Evolutionary conservation across 495 filamentous ascomycete species (phyloP).

Genomic region (Chlorociboria aeruginascens): DNA sequence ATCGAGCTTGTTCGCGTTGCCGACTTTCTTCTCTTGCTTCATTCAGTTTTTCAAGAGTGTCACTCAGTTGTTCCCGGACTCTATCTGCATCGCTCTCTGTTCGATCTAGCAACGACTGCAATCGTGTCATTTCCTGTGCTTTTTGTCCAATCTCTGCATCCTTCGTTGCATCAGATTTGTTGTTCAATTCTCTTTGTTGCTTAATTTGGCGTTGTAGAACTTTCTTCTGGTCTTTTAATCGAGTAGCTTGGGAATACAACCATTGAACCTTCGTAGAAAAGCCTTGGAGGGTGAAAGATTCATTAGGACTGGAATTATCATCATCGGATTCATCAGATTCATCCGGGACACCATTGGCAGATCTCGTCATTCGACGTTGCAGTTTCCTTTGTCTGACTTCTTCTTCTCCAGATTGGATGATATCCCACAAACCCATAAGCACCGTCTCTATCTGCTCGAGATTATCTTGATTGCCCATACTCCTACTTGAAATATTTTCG

Average conservation of each 20-base stretch:
- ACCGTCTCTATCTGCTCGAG: conserved; percentile 44
- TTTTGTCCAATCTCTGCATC: conserved; percentile 39
- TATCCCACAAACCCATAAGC: conserved; percentile 61
- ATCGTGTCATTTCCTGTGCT: conserved; percentile 41
- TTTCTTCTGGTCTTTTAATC: conserved; percentile 71
- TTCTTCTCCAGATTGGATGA: conserved; percentile 50
- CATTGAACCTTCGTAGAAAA: conserved; percentile 70
- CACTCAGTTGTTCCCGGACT: conserved; percentile 31
- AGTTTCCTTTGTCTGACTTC: conserved; percentile 41
- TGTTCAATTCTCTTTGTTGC: conserved; percentile 82
- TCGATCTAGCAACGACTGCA: conserved; percentile 34
- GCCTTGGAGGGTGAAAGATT: conserved; percentile 51
- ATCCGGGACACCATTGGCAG: conserved; percentile 31
- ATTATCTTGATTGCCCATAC: conserved; percentile 22
- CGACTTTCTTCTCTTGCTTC: conserved; percentile 23
- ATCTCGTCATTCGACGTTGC: conserved; percentile 29
- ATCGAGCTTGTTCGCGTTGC: conserved; percentile 17
- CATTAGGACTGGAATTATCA: conserved; percentile 31
- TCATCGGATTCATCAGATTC: conserved; percentile 35
- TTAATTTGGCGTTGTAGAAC: conserved; percentile 81
- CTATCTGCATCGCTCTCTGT: conserved; percentile 35
- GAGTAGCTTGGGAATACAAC: conserved; percentile 50
- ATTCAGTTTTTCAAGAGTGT: conserved; percentile 42
- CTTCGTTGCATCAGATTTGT: conserved; percentile 47
- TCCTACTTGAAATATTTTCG: conserved; percentile 5